Evolutionary conservation across 2,329 filamentous ascomycete species (phyloP), one percentile per base, ranked within the genome.

Genomic region (Aspergillus chevalieri): DNA sequence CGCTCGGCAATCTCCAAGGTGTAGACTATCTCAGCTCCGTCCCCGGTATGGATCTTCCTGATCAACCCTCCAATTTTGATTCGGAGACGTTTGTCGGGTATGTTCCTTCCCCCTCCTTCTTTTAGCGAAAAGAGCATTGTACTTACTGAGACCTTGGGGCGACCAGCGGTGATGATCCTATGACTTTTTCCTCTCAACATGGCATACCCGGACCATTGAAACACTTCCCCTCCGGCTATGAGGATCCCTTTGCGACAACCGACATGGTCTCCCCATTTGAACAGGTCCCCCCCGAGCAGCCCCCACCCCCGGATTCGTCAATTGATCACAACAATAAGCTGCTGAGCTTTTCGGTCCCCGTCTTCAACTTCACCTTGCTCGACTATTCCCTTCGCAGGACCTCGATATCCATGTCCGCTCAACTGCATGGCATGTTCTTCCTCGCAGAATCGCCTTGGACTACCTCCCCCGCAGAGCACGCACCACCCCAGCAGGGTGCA

Each of bases 351-450:
- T 85, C 83, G 0, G 74, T 81, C 9, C 80, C 84, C 1, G 73
- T 78, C 28, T 75, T 83, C 59, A 82, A 79, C 47, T 84, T 81
- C 57, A 76, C 75, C 2, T 67, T 85, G 6, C 75, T 84, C 47
- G 81, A 83, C 60, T 82, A 80, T 61, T 78, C 79, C 8, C 75
- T 78, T 60, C 74, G 78, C 21, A 71, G 75, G 44, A 79, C 77
- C 6, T 75, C 77, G 1, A 70, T 84, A 48, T 80, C 79, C 22
- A 71, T 84, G 55, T 73, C 77, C 22, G 82, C 82, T 15, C 82
- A 85, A 65, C 70, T 85, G 17, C 81, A 84, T 58, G 82, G 82
- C 68, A 84, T 85, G 81, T 85, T 85, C 71, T 85, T 85, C 59
- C 72, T 85, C 15, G 82, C 82, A 34, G 82, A 85, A 62, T 82